Evolutionary conservation across 495 filamentous ascomycete genomes (phyloP).

Genomic region (Acidomyces sp.): DNA sequence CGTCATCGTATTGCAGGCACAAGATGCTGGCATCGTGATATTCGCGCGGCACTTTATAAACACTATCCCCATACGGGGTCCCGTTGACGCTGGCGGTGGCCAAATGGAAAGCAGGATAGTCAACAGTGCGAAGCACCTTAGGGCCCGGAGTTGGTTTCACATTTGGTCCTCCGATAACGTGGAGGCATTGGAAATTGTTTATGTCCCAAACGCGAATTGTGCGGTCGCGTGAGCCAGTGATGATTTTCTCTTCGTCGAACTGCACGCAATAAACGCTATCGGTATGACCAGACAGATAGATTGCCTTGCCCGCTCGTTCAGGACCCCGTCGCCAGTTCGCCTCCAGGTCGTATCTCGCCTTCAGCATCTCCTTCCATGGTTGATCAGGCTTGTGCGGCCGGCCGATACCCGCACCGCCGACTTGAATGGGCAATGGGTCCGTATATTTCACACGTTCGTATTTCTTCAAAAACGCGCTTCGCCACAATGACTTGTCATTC

Average conservation of each 20-base stretch:
- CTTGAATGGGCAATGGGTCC: constrained; percentile 31
- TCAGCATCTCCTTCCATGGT: constrained; percentile 80
- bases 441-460: constrained; percentile 38
- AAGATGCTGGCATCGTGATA: constrained; percentile 82
- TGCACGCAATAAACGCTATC: constrained; percentile 97
- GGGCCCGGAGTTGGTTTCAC: constrained; percentile 15
- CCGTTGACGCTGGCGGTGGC: constrained; percentile 34
- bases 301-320: constrained; percentile 43
- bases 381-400: constrained; percentile 36
- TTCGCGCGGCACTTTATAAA: constrained; percentile 27
- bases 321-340: constrained; percentile 64
- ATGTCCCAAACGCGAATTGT: constrained; percentile 95
- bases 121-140: constrained; percentile 21
- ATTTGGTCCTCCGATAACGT: constrained; percentile 54
- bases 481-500: constrained; percentile 42
- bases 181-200: constrained; percentile 63
- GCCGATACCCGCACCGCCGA: constrained; percentile 36
- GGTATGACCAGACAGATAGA: constrained; percentile 81
- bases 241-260: constrained; percentile 95
- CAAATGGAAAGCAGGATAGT: constrained; percentile 21
- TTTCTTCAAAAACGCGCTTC: constrained; percentile 56
- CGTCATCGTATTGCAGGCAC: constrained; percentile 84
- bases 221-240: constrained; percentile 88
- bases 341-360: constrained; percentile 59
- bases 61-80: constrained; percentile 31